Evolutionary conservation across 1,139 yeast genomes (phyloP).

Genomic region (Pichia sp.): DNA sequence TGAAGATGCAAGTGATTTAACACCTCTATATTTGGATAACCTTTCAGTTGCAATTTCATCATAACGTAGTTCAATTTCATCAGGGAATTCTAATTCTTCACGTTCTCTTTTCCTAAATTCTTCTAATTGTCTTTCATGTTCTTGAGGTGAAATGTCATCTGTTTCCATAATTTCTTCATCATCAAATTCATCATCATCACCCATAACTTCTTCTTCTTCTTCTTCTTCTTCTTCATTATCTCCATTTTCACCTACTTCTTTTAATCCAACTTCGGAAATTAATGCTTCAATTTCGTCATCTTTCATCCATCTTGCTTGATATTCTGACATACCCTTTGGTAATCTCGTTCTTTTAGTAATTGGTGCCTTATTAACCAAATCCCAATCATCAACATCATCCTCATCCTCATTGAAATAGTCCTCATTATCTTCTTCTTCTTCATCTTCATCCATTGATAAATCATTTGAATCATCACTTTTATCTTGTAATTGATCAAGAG

Average conservation of each 20-base stretch:
- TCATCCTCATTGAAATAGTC: constrained; percentile 32
- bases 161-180: constrained; percentile 21
- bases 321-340: constrained; percentile 88
- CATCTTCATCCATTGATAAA: constrained; percentile 57
- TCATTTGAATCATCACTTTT: constrained; percentile 48
- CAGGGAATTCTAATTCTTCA: constrained; percentile 92
- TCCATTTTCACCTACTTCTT: constrained; percentile 36
- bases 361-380: constrained; percentile 35
- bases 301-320: constrained; percentile 89
- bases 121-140: constrained; percentile 71
- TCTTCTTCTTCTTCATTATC: constrained; percentile 37
- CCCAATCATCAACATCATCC: constrained; percentile 33
- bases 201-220: constrained; percentile 32
- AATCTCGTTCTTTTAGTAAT: constrained; percentile 36
- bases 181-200: constrained; percentile 33
- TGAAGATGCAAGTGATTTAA: constrained; percentile 72
- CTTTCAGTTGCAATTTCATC: constrained; percentile 68
- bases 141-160: constrained; percentile 68
- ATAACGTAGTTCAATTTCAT: constrained; percentile 84
- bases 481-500: constrained; percentile 54
- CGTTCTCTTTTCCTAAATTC: constrained; percentile 63
- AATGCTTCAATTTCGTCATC: constrained; percentile 45
- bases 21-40: constrained; percentile 74
- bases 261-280: constrained; percentile 50
- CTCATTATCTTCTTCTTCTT: constrained; percentile 34